Evolutionary conservation across 2,329 filamentous ascomycete genomes (phyloP), one percentile per base, ranked within the genome.

Genomic region (Aspergillus sp.): DNA sequence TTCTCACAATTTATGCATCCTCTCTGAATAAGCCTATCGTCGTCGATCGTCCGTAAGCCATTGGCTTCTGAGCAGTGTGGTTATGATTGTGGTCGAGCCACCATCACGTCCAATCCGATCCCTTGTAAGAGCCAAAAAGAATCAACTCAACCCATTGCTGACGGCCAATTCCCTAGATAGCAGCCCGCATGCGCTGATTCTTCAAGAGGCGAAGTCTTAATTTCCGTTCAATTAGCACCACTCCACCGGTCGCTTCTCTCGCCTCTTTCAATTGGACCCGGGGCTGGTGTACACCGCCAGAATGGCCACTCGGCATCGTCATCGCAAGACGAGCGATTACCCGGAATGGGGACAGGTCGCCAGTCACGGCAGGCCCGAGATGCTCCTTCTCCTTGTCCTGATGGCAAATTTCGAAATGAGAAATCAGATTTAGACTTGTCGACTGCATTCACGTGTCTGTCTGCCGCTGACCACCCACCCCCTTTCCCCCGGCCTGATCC

Each of bases 281-380:
- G 41, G 23, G 49, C 57, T 42, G 42, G 53, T 62, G 58, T 66
- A 64, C 66, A 68, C 66, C 66, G 66, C 66, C 61, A 68, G 57
- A 62, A 65, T 59, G 61, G 54, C 61, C 23, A 51, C 49, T 58
- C 41, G 44, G 58, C 44, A 57, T 51, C 63, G 59, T 64, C 64
- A 62, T 65, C 59, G 32, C 27, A 36, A 42, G 47, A 57, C 39
- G 27, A 55, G 47, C 57, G 32, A 51, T 55, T 64, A 47, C 63
- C 57, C 36, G 41, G 59, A 42, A 55, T 25, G 30, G 38, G 53
- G 27, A 10, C 27, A 27, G 25, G 32, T 36, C 32, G 10, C 39
- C 53, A 27, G 52, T 54, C 52, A 42, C 52, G 38, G 36, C 38
- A 19, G 41, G 11, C 27, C n/a, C 25, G 52, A 42, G 19, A 41